Base-by-base conservation (phyloP, 352 stramenopile species). In the Pythium vanterpoolii region DNA sequence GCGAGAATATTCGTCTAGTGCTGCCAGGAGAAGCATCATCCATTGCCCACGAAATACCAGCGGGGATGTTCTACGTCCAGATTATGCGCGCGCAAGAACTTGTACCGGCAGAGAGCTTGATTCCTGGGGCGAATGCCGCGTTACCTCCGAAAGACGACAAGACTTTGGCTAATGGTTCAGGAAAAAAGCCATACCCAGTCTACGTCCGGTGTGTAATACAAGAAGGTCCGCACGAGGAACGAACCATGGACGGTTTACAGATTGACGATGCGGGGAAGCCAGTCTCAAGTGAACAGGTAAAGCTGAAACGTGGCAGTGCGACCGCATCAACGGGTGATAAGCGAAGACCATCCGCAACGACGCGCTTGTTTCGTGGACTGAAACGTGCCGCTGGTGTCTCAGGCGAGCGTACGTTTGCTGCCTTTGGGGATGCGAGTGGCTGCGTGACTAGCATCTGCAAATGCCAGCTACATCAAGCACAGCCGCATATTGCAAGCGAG, bases 51-150 rank as follows among this genome's bases (percentile, higher is more conserved):
- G 77, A 82, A 16, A 91, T 93, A 31, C 79, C 84, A 2, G 68
- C 77, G 1, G 84, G 84, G 24, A 90, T 73, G 23, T 93, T 93
- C 60, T 90, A 93, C 69, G 81, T 93, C 7, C 81, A 91, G 43
- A 81, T 94, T 45, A 57, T 90, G 30, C 79, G 77, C 39, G 84
- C 84, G 9, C 78, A 91, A 44, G 78, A 90, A 34, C 60, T 93
- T 3, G 69, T 76, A 19, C 58, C 80, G 5, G 54, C 68, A 18
- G 83, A 91, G 31, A 27, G 23, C 23, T 18, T 30, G 10, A 1
- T 28, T 24, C 30, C 47, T 23, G 47, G 30, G 30, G 9, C 39
- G 11, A 40, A 27, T 21, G 21, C 56, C 42, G 24, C 30, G n/a
- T 43, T 45, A 26, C 51, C 60, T 24, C 43, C 52, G 18, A 68